phyloP scores from a whole-genome alignment of 257 asterid species.

The Solanum appendiculatum region DNA sequence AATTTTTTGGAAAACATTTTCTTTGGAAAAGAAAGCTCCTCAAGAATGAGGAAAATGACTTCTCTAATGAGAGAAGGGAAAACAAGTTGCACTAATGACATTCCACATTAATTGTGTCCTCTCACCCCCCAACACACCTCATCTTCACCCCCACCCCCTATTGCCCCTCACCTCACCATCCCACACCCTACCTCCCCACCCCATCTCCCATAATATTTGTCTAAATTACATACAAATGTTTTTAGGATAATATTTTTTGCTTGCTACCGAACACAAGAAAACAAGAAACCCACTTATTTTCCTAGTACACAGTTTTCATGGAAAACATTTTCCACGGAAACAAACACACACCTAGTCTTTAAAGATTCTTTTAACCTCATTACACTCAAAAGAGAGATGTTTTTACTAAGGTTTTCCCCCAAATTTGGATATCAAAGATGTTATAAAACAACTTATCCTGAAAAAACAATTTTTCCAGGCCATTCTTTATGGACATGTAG shows the following conservation, averaged over 20 bases:
- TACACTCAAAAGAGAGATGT: not conserved
- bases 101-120: not conserved
- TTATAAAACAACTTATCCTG: not conserved
- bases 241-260: not conserved
- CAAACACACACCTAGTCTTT: not conserved
- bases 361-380: not conserved
- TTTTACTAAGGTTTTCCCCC: not conserved
- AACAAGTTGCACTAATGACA: not conserved
- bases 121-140: not conserved
- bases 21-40: not conserved
- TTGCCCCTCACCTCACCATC: not conserved
- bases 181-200: not conserved
- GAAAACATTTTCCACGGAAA: not conserved
- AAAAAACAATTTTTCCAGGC: not conserved
- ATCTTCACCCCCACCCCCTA: not conserved
- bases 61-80: not conserved
- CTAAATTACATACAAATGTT: not conserved
- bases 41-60: not conserved
- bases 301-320: not conserved
- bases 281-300: not conserved
- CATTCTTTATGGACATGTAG: not conserved
- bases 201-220: not conserved
- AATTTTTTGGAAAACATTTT: too few relatives aligned
- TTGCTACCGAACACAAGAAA: not conserved
- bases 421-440: not conserved